phyloP scores from a whole-genome alignment of 164 flowering plant genomes.

The Houttuynia cordata region DNA sequence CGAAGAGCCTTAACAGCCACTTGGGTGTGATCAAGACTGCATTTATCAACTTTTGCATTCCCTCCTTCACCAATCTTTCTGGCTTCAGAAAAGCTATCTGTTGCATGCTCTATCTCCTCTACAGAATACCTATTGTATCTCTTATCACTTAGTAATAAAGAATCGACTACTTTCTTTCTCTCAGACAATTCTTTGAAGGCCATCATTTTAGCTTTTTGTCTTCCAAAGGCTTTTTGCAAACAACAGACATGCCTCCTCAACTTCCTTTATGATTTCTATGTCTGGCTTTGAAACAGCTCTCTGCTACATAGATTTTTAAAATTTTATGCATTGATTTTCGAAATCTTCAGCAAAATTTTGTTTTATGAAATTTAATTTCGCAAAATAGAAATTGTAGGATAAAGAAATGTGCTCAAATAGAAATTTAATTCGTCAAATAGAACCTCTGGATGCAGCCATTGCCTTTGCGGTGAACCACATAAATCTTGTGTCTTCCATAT shows the following conservation, averaged over 20 bases:
- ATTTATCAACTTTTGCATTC: constrained; percentile 74
- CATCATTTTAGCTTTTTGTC: constrained; percentile 53
- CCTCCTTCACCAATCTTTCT: constrained; percentile 79
- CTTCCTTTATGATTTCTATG: constrained; percentile 48
- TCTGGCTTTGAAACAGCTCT: too few species aligned
- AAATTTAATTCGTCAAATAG: too few species aligned
- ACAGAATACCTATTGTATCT: constrained; percentile 59
- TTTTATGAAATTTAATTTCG: too few species aligned
- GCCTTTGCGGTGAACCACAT: too few species aligned
- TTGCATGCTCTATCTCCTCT: constrained; percentile 62
- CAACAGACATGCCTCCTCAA: constrained; percentile 46
- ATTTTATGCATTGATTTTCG: too few species aligned
- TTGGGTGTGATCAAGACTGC: constrained; percentile 68
- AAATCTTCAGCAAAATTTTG: too few species aligned
- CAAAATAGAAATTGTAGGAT: too few species aligned
- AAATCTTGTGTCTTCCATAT: too few species aligned
- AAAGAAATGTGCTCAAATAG: too few species aligned
- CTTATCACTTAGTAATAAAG: constrained; percentile 36
- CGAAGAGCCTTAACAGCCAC: constrained; percentile 80
- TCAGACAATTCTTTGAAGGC: constrained; percentile 47
- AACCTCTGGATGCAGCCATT: too few species aligned
- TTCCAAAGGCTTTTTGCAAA: constrained; percentile 47
- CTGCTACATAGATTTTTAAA: too few species aligned
- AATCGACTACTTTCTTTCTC: constrained; percentile 44
- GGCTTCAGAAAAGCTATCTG: constrained; percentile 44